phyloP scores from a whole-genome alignment of 202 grass and related monocot genomes.

The Sporobolus alterniflorus region DNA sequence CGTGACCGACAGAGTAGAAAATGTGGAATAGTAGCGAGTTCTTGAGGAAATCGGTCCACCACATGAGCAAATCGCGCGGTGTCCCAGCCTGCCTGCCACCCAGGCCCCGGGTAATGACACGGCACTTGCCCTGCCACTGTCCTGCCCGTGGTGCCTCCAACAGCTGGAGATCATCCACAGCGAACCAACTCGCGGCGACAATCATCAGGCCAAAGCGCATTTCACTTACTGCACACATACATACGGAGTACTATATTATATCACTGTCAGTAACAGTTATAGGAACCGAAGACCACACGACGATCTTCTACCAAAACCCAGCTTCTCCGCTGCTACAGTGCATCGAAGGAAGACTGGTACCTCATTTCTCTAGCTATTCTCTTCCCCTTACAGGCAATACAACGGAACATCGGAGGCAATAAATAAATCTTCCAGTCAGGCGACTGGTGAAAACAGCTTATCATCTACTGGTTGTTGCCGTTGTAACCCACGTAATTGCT shows the following conservation, averaged over 20 bases:
- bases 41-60: not conserved
- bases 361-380: not conserved
- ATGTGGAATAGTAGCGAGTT: not conserved
- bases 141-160: not conserved
- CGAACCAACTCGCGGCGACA: constrained; percentile 13
- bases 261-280: constrained; percentile 27
- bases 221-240: constrained; percentile 17
- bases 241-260: constrained; percentile 14
- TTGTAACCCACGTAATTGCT: constrained; percentile 57
- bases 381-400: constrained; percentile 21
- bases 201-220: not conserved
- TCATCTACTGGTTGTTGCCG: constrained; percentile 33
- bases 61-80: constrained; percentile 6
- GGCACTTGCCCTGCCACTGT: constrained; percentile 34
- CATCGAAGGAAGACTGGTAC: constrained; percentile 8
- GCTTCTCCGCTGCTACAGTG: constrained; percentile 22
- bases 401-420: constrained; percentile 9
- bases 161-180: not conserved
- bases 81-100: constrained; percentile 10
- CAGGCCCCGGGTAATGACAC: not conserved
- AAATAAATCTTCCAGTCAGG: constrained; percentile 43
- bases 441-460: not conserved
- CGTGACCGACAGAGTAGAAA: not conserved
- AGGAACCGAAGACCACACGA: constrained; percentile 16
- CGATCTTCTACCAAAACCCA: constrained; percentile 45